Conservation (phyloP, 2,329 filamentous ascomycete species). For the Xylariaceae sp. region DNA sequence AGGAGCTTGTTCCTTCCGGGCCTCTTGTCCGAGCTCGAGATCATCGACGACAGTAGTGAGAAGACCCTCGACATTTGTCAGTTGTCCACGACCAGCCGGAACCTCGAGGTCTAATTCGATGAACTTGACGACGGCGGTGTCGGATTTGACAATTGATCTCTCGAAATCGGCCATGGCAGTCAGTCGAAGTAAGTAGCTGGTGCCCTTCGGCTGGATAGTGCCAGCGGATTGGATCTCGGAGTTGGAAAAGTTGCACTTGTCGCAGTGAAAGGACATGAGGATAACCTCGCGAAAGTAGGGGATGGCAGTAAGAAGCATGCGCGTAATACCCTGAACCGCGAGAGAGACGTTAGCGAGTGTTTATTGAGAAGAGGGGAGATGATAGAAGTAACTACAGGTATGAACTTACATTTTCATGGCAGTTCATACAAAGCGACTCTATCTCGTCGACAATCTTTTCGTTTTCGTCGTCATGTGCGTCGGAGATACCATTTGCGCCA, state of each 20-base stretch:
- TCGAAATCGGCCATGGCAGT: slow-evolving; percentile 76
- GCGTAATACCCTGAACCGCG: slow-evolving; percentile 72
- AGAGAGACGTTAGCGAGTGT: slow-evolving; percentile 16
- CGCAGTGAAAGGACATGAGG: slow-evolving; percentile 94
- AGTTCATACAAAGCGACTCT: slow-evolving; percentile 87
- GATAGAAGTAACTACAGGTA: not conserved
- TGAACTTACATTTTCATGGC: slow-evolving; percentile 72
- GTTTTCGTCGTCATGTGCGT: slow-evolving; percentile 44
- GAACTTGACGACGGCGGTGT: slow-evolving; percentile 83
- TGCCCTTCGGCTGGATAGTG: slow-evolving; percentile 86
- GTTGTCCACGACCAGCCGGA: slow-evolving; percentile 85
- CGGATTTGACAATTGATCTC: slow-evolving; percentile 90
- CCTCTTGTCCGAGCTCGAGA: slow-evolving; percentile 80
- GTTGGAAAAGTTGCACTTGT: slow-evolving; percentile 87
- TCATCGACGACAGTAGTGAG: slow-evolving; percentile 80
- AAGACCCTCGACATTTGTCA: slow-evolving; percentile 92
- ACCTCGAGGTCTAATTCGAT: slow-evolving; percentile 94
- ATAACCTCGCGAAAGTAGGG: slow-evolving; percentile 98
- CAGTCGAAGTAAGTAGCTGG: slow-evolving; percentile 81
- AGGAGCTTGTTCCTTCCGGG: slow-evolving; percentile 76
- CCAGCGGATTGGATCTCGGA: slow-evolving; percentile 94
- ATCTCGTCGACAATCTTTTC: slow-evolving; percentile 68
- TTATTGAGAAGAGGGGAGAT: not conserved
- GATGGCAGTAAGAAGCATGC: slow-evolving; percentile 87
- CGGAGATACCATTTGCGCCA: slow-evolving; percentile 38